Conservation (phyloP, 2,329 filamentous ascomycete species). For the Rhytidhysteron rufulum region DNA sequence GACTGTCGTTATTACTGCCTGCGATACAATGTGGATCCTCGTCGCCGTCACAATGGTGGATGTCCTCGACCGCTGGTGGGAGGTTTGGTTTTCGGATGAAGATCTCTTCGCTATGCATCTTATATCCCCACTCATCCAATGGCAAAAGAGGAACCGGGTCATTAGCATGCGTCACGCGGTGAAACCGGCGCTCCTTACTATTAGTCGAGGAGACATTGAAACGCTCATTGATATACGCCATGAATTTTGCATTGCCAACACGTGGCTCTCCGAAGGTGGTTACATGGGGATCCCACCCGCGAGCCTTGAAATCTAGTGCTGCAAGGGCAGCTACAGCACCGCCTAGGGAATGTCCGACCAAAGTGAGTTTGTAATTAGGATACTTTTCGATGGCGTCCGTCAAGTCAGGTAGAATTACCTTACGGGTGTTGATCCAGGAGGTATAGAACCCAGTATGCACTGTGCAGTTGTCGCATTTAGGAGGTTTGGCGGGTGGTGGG, state of each 20-base stretch:
- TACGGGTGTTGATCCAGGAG: conserved; percentile 75
- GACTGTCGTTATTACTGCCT: conserved; percentile 41
- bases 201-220: conserved; percentile 38
- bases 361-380: conserved; percentile 67
- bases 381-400: conserved; percentile 56
- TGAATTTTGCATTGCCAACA: conserved; percentile 53
- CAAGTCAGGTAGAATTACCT: conserved; percentile 65
- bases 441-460: conserved; percentile 87
- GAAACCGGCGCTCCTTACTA: conserved; percentile 49
- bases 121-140: conserved; percentile 81
- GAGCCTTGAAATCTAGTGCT: conserved; percentile 71
- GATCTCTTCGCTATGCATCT: conserved; percentile 80
- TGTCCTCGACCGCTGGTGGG: conserved; percentile 63
- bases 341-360: conserved; percentile 89
- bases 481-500: conserved; percentile 31
- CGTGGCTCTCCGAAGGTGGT: conserved; percentile 92
- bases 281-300: conserved; percentile 72
- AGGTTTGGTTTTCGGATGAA: conserved; percentile 72
- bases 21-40: conserved; percentile 70
- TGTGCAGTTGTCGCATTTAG: conserved; percentile 77
- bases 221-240: conserved; percentile 50
- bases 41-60: conserved; percentile 69
- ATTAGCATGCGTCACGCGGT: conserved; percentile 77
- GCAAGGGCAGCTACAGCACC: conserved; percentile 89
- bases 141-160: conserved; percentile 90